Conservation (phyloP, 805 yeast genomes). For the Candida wancherniae region DNA sequence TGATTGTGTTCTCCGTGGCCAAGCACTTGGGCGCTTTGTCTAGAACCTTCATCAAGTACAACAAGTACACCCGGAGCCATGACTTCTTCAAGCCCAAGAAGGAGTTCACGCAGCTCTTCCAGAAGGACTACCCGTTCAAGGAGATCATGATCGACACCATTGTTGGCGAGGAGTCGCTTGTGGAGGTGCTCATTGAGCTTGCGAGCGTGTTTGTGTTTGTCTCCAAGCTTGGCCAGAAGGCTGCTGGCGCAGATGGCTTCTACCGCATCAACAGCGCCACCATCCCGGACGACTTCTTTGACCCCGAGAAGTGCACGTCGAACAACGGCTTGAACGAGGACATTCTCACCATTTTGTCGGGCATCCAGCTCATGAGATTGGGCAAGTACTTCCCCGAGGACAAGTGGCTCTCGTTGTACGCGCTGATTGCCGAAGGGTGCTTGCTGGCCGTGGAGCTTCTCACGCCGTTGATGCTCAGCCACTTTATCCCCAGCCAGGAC, state of each 20-base stretch:
- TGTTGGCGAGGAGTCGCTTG: constrained; percentile 62
- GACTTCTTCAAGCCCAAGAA: constrained; percentile 54
- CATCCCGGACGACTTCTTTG: constrained; percentile 34
- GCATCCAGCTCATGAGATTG: constrained; percentile 47
- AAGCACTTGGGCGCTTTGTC: constrained; percentile 54
- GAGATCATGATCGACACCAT: constrained; percentile 68
- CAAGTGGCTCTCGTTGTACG: constrained; percentile 69
- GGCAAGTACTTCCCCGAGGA: constrained; percentile 60
- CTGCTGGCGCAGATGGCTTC: constrained; percentile 42
- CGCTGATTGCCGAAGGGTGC: constrained; percentile 53
- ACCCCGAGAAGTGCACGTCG: constrained; percentile 38
- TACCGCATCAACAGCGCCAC: constrained; percentile 32
- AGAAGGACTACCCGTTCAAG: constrained; percentile 58
- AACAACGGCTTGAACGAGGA: constrained; percentile 42
- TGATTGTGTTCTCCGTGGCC: constrained; percentile 44
- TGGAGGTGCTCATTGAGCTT: constrained; percentile 69
- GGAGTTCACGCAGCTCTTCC: constrained; percentile 66
- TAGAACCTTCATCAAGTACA: constrained; percentile 46
- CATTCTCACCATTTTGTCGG: constrained; percentile 39
- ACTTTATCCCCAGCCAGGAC: constrained; percentile 49
- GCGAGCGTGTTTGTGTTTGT: constrained; percentile 56
- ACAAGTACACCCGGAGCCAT: constrained; percentile 44
- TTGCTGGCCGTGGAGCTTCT: constrained; percentile 51
- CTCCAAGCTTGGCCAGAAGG: constrained; percentile 44
- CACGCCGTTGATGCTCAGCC: constrained; percentile 43